Conservation (phyloP, 2,329 filamentous ascomycete genomes). For the Exophiala mesophila region DNA sequence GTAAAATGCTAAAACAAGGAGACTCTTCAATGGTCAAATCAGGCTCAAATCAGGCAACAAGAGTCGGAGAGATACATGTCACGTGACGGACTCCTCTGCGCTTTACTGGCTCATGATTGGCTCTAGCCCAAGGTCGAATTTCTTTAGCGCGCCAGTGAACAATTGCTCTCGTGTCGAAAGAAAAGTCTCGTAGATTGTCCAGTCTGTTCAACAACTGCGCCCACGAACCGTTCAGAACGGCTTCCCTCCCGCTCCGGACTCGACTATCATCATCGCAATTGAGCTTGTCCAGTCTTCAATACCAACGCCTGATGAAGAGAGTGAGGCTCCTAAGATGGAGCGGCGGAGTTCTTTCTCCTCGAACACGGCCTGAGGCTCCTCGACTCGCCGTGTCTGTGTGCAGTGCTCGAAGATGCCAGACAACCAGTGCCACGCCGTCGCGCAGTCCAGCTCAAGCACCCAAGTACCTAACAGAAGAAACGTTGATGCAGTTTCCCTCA, state of each 20-base stretch:
- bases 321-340: slow-evolving; percentile 50
- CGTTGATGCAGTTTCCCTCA: slow-evolving; percentile 57
- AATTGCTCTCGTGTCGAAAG: slow-evolving; percentile 24
- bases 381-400: slow-evolving; percentile 35
- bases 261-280: slow-evolving; percentile 1
- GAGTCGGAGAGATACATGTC: no score
- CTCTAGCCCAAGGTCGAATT: slow-evolving; percentile 16
- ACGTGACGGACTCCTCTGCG: no score
- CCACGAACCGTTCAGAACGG: no score
- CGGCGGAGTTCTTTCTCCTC: slow-evolving; percentile 46
- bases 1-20: no score
- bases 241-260: no score
- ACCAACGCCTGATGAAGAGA: slow-evolving; percentile 45
- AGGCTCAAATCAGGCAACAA: no score
- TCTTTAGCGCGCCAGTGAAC: slow-evolving; percentile 12
- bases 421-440: slow-evolving; percentile 34
- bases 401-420: slow-evolving; percentile 38
- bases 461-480: slow-evolving; percentile 30
- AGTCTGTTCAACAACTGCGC: no score
- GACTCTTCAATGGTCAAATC: no score
- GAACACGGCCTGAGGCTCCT: slow-evolving; percentile 37
- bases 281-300: no score
- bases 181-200: slow-evolving; percentile 14
- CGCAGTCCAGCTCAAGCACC: slow-evolving; percentile 6
- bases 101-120: no score